Evolutionary conservation across 1,284 basidiomycete species (phyloP), one percentile per base, ranked within the genome.

Genomic region (Cryptococcus sp.): DNA sequence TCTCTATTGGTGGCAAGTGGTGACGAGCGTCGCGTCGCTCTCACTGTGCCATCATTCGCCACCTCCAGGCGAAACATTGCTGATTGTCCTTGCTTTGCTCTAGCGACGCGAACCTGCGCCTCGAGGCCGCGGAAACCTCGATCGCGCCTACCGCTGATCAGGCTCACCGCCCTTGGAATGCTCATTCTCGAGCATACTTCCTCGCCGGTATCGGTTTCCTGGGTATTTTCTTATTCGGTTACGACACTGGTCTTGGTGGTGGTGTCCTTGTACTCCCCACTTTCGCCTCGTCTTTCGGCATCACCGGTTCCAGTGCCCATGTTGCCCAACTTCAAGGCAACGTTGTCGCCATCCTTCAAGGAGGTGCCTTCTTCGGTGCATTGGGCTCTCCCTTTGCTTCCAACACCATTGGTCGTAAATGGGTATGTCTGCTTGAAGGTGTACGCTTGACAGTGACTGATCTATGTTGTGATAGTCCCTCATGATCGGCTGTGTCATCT

Each of bases 171-270:
- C 66, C 66, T 52, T 70, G 68, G 68, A 59, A 70, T 52, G 68
- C 66, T 34, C 63, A 71, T 49, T 67, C 62, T 15, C 47, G 69
- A 44, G 66, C 69, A 17, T 75, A 75, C 56, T 3, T 85, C 81
- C 78, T 89, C 60, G 87, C 88, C 7, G 84, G 87, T 66, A 79
- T 88, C 58, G 86, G 82, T 2, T 89, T 89, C 73, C 86, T 87
- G 84, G 89, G 29, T 15, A 89, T 89, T 65, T 80, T 89, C 46
- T 79, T 90, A 15, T 90, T 90, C 68, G 89, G 89, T 70, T 89
- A 88, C 67, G 87, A 88, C 46, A 64, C 67, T 26, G 60, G 65
- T 62, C 62, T 73, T 0, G 73, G 73, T 34, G 73, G 70, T 17
- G 73, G 69, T 46, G 70, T 75, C 51, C 86, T 90, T 26, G 80